Base-by-base conservation (phyloP, 352 stramenopile genomes). In the Globisporangium emineosum region DNA sequence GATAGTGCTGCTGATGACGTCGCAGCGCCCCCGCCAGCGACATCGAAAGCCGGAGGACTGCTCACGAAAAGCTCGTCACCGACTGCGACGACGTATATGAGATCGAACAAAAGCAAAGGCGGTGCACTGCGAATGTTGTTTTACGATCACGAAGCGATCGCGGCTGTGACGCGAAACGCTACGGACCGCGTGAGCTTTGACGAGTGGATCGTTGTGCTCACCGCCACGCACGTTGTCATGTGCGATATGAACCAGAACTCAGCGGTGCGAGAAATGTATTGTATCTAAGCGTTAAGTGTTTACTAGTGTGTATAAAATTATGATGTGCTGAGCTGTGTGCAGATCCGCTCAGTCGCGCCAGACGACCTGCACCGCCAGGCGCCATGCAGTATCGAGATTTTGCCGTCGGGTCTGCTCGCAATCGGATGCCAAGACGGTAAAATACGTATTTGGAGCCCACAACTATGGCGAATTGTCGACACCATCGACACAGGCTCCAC, bases 361-460 rank as follows among this genome's bases (percentile, higher is more conserved):
- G 81, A 92, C 33, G 83, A 92, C 25, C 57, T 94, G 2, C 76
- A 88, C 23, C 75, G 81, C 19, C 78, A 86, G n/a, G 62, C 74
- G 8, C 82, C 85, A 1, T 89, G 62, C 21, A 86, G 81, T 47
- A 71, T 86, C 19, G 78, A 78, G 45, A 76, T 91, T 2, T 70
- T 94, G 8, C 83, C 85, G 1, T 76, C 71, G 1, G 85, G 85
- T 0, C 62, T 91, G 2, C 58, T 94, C 8, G 85, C 81, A 3
- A 90, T 94, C 23, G 85, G 83, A 0, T 94, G 83, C 43, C 75
- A 86, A 58, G 85, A 94, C 45, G 81, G 82, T 25, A 91, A 90
- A 49, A 81, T 93, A 29, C 85, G 82, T 5, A 64, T 91, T 23
- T 91, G 82, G 75, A 88, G 72, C 27, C 79, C 78, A n/a, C 75